Evolutionary conservation across 495 filamentous ascomycete species (phyloP), one percentile per base, ranked within the genome.

Genomic region (Xylaria curta): DNA sequence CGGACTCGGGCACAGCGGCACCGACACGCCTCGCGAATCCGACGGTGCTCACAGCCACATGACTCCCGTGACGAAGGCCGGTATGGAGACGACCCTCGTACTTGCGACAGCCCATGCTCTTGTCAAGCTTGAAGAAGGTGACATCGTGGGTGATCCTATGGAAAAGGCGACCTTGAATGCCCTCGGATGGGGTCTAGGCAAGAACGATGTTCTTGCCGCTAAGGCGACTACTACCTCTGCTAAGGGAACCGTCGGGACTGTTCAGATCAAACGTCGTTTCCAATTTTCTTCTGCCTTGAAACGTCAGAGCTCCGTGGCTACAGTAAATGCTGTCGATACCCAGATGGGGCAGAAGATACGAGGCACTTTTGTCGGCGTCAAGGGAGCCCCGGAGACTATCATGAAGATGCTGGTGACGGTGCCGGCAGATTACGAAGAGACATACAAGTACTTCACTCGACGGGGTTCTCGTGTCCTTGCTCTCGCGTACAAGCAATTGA

Each of bases 101-200:
- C 88, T 99, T 56, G 96, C 97, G 36, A 97, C 94, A 59, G 96
- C 96, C 12, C 96, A 99, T 78, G 96, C 96, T 21, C 84, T 99
- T 44, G 96, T 99, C 31, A 97, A 94, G 75, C 84, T 99, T 7
- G 96, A 99, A 74, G 96, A 99, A 78, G 97, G 96, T 24, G 96
- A 99, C 19, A 90, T 98, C 71, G 97, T 98, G 59, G 96, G 96
- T 72, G 96, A 99, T 78, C 96, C 96, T 19, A 99, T 99, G 96
- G 96, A 99, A 77, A 97, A 98, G 81, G 96, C 96, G 49, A 98
- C 96, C 13, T 84, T 99, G 24, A 85, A 85, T 13, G 93, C 94
- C 69, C 89, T 99, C 61, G 94, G 95, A 46, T 99, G 96, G 96
- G 89, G 87, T 53, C 85, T 99, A 36, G 94, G 95, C 40, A 91